Base-by-base conservation (phyloP, 2,329 filamentous ascomycete species). In the Teratosphaeria destructans region DNA sequence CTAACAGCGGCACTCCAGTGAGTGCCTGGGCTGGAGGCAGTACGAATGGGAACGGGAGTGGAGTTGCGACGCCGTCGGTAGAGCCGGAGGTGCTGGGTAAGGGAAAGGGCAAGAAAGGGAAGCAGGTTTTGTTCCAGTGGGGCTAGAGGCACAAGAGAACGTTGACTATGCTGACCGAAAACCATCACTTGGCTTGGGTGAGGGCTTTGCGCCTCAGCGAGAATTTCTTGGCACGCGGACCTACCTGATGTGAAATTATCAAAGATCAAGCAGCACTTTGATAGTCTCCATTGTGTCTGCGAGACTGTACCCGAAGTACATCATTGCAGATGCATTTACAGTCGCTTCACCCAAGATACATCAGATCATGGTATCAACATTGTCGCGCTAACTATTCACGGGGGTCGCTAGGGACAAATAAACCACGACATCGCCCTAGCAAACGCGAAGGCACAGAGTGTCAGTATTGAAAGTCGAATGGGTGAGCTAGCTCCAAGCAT, bases 71-170 rank as follows among this genome's bases (percentile, higher is more conserved):
- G 67, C 57, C 62, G 6, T 58, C 57, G n/a, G 67, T 63, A 11
- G 58, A 56, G 12, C 32, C 67, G 55, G 64, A 63, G 16, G 63
- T 60, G 27, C 56, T 56, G 54, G 61, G 54, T 11, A 78, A 75
- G 69, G 77, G 74, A 65, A 78, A 78, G 66, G 76, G 77, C 7
- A 78, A 76, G 66, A 78, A 79, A 69, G 77, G 75, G 61, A 78
- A 79, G 71, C 77, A 80, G 68, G 76, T 78, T 56, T 65, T 80
- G 62, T 78, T 79, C 64, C 76, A 79, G 60, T 80, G 77, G 73
- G 78, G 78, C 43, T 80, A 56, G 43, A 19, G n/a, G n/a, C 4
- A 39, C 11, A 39, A 39, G 37, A 7, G 3, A 6, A 39, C 11
- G 6, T 39, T 16, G 37, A 39, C 16, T 32, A 7, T 32, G 29